phyloP scores from a whole-genome alignment of 83 land plant genomes.

The Thuja plicata region DNA sequence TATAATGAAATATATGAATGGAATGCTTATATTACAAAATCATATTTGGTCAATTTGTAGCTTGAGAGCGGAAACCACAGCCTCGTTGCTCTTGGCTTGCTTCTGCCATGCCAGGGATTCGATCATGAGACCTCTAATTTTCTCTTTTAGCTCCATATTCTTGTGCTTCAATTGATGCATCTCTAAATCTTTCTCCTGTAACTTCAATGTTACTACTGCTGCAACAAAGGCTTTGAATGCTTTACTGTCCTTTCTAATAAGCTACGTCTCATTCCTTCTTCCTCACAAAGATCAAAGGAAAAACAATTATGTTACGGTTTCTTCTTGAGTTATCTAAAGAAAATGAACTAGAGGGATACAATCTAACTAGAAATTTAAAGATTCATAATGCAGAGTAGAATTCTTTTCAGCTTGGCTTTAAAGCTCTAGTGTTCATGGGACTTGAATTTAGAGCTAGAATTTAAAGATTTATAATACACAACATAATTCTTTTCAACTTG shows the following conservation, averaged over 20 bases:
- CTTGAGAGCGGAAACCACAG: slow-evolving; percentile 49
- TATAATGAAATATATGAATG: too few relatives aligned
- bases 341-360: not conserved
- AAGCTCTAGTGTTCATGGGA: too few relatives aligned
- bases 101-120: slow-evolving; percentile 70
- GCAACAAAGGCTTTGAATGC: slow-evolving; percentile 39
- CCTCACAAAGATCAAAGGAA: slow-evolving; percentile 16
- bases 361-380: not conserved
- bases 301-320: not conserved
- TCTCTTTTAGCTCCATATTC: slow-evolving; percentile 64
- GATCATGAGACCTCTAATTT: slow-evolving; percentile 38
- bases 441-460: too few relatives aligned
- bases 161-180: slow-evolving; percentile 50
- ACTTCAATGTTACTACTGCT: slow-evolving; percentile 39
- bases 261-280: slow-evolving; percentile 46
- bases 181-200: slow-evolving; percentile 64
- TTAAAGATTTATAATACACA: too few relatives aligned
- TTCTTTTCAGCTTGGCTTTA: not conserved
- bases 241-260: slow-evolving; percentile 45
- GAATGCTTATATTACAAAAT: too few relatives aligned
- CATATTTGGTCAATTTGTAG: slow-evolving; percentile 59
- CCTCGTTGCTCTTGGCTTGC: slow-evolving; percentile 58
- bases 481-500: too few relatives aligned
- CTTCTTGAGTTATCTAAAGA: too few relatives aligned
- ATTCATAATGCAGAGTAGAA: not conserved